Conservation (phyloP, 2,329 filamentous ascomycete genomes). For the Colletotrichum sp. region DNA sequence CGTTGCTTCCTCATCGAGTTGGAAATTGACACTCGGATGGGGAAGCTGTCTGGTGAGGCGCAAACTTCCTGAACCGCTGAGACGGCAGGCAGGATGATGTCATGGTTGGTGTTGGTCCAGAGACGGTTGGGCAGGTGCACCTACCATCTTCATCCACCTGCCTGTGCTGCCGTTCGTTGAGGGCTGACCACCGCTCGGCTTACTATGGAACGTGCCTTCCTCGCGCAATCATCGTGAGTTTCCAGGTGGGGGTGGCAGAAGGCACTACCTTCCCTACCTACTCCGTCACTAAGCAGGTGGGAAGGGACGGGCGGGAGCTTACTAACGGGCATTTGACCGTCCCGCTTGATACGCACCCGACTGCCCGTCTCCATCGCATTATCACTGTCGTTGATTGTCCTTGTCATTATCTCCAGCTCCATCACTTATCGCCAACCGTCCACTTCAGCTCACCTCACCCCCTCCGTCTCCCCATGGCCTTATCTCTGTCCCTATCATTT, state of each 20-base stretch:
- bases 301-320: not conserved
- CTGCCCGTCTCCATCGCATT: not conserved
- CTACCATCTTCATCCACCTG: not conserved
- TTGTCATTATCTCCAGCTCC: not conserved
- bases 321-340: not conserved
- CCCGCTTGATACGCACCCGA: not conserved
- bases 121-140: slow-evolving; percentile 2
- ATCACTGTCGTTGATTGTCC: not conserved
- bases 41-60: not conserved
- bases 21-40: not conserved
- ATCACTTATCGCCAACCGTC: not conserved
- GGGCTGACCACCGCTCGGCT: not conserved
- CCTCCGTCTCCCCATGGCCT: not conserved
- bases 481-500: not conserved
- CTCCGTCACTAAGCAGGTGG: not conserved
- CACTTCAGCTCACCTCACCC: not conserved
- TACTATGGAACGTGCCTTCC: slow-evolving; percentile 5
- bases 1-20: not conserved
- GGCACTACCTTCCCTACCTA: not conserved
- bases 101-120: slow-evolving; percentile 4
- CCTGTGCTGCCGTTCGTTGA: not conserved
- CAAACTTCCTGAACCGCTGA: not conserved
- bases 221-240: slow-evolving; percentile 12
- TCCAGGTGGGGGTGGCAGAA: not conserved
- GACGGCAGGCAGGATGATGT: slow-evolving; percentile 9